These are phyloP conservation scores for Aspergillus coremiiformis DNA, from an alignment of 495 filamentous ascomycete species.

Conservation along the genomic window DNA sequence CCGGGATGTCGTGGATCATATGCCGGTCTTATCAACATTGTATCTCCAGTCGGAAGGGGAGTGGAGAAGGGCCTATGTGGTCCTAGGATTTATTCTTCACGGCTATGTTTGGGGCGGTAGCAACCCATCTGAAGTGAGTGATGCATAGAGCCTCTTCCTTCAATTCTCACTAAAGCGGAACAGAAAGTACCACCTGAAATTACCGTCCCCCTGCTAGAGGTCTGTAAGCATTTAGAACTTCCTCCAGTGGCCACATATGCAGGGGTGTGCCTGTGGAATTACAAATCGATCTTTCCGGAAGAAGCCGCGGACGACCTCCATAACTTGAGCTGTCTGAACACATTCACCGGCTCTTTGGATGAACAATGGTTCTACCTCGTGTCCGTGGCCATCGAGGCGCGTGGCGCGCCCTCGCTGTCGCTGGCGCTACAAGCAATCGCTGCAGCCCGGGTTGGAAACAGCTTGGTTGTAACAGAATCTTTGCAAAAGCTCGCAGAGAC, in stretches of 20 bases:
- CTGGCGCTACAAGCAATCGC: constrained; percentile 81
- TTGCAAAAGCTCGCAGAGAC: constrained; percentile 74
- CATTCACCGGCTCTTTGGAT: constrained; percentile 92
- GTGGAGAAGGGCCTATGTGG: constrained; percentile 85
- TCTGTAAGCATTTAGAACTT: constrained; percentile 76
- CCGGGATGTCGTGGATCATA: constrained; percentile 62
- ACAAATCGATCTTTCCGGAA: constrained; percentile 74
- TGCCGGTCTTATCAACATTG: constrained; percentile 75
- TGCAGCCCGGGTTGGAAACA: constrained; percentile 68
- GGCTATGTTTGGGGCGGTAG: constrained; percentile 94
- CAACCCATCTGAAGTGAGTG: constrained; percentile 61
- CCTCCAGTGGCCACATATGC: constrained; percentile 95
- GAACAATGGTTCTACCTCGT: constrained; percentile 98
- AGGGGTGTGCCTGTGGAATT: constrained; percentile 91
- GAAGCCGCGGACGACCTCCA: constrained; percentile 73
- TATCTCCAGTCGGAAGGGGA: constrained; percentile 74
- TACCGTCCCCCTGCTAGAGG: constrained; percentile 70
- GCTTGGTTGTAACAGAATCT: constrained; percentile 60
- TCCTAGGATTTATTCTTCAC: constrained; percentile 83
- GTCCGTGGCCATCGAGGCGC: constrained; percentile 91
- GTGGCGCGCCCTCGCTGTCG: constrained; percentile 80
- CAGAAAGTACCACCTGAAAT: constrained; percentile 80
- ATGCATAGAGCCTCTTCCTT: background rate
- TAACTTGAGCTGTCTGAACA: constrained; percentile 76
- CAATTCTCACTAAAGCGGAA: constrained; percentile 10